A percentile compares a stretch with the other conserved stretches of the same genome.
Evolutionary conservation across 1,139 yeast genomes (phyloP).

Genomic region (Hemisphaericaspora xylofermentans): DNA sequence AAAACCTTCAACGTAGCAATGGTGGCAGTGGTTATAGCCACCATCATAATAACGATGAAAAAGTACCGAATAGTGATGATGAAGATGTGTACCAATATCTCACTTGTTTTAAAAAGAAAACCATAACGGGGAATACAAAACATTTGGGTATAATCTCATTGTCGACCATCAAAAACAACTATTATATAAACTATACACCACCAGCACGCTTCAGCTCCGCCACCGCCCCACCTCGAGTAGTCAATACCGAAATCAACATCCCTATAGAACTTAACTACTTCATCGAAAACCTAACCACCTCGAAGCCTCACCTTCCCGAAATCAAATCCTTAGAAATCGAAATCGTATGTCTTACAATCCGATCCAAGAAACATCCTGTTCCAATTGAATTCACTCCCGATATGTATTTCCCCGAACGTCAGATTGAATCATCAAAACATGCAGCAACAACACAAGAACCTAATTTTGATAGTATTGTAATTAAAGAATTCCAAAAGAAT

Average conservation of each 20-base stretch:
- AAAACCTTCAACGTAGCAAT: background rate
- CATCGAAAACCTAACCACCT: conserved; percentile 17
- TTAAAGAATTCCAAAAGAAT: conserved; percentile 28
- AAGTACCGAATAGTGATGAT: conserved; percentile 15
- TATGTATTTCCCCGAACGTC: conserved; percentile 34
- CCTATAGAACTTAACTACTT: conserved; percentile 39
- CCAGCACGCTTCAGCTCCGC: conserved; percentile 28
- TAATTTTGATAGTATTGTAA: conserved; percentile 33
- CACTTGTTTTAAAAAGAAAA: conserved; percentile 35
- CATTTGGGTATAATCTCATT: conserved; percentile 36
- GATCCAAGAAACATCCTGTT: conserved; percentile 35
- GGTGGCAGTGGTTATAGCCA: too few species aligned
- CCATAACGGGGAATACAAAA: conserved; percentile 35
- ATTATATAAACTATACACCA: conserved; percentile 32
- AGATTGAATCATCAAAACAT: conserved; percentile 20
- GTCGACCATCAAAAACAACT: conserved; percentile 35
- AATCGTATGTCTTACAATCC: conserved; percentile 36
- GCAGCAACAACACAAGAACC: conserved; percentile 13
- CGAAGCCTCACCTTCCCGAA: conserved; percentile 21
- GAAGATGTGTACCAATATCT: conserved; percentile 34
- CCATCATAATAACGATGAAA: conserved; percentile 21
- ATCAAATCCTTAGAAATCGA: conserved; percentile 35
- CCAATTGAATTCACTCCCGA: conserved; percentile 46
- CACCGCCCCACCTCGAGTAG: conserved; percentile 9
- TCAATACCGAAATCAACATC: conserved; percentile 24